Evolutionary conservation across 495 filamentous ascomycete species (phyloP).

Genomic region (Aspergillus haitiensis): DNA sequence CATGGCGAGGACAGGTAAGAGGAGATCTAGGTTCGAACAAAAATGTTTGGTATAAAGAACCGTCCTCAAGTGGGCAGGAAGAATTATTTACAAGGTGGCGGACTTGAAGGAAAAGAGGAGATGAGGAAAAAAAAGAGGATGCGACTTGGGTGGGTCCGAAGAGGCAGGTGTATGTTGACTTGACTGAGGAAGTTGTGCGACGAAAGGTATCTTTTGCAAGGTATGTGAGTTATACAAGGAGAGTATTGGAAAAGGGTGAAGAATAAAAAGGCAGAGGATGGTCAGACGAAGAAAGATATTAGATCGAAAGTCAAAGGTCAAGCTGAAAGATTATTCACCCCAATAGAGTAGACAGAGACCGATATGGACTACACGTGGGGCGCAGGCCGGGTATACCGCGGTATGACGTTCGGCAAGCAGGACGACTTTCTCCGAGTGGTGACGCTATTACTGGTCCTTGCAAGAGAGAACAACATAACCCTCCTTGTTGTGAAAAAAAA

Average conservation of each 20-base stretch:
- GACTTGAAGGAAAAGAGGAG: too few relatives aligned
- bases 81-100: too few relatives aligned
- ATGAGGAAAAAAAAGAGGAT: neutral
- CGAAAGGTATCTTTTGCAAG: neutral
- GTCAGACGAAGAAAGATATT: conserved; percentile 11
- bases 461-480: conserved; percentile 3
- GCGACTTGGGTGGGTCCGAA: neutral
- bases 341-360: conserved; percentile 9
- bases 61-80: too few relatives aligned
- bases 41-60: neutral
- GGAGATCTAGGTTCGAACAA: too few relatives aligned
- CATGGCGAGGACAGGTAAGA: too few relatives aligned
- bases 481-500: neutral
- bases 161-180: neutral
- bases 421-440: conserved; percentile 16
- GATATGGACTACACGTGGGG: conserved; percentile 25
- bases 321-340: conserved; percentile 9
- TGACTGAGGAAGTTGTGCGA: neutral
- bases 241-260: neutral
- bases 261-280: neutral
- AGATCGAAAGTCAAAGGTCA: too few relatives aligned
- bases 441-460: conserved; percentile 15
- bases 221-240: neutral
- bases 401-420: conserved; percentile 27
- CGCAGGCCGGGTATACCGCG: conserved; percentile 28